Conservation (phyloP, 2,329 filamentous ascomycete genomes). For the Botrytis paeoniae region DNA sequence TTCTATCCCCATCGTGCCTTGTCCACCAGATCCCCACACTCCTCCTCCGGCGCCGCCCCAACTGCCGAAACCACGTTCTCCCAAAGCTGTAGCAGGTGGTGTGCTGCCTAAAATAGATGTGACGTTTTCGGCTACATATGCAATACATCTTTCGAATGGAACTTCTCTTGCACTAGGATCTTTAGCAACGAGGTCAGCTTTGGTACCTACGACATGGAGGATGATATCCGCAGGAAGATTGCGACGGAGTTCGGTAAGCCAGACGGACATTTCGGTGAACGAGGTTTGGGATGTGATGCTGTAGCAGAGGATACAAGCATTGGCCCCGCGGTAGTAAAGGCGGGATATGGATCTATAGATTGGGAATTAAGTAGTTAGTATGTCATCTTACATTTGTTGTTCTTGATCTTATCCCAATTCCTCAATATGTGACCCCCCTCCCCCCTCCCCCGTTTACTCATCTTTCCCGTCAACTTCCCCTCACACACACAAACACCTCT, state of each 20-base stretch:
- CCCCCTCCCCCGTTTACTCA: not conserved
- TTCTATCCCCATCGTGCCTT: slow-evolving; percentile 37
- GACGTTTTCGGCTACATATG: slow-evolving; percentile 89
- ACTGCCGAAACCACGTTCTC: slow-evolving; percentile 20
- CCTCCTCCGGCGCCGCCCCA: slow-evolving; percentile 5
- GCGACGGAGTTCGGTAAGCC: slow-evolving; percentile 79
- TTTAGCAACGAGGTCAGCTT: slow-evolving; percentile 83
- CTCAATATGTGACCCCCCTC: not conserved
- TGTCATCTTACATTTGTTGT: not conserved
- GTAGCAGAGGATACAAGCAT: slow-evolving; percentile 92
- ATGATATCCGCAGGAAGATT: slow-evolving; percentile 73
- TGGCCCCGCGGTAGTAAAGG: slow-evolving; percentile 93
- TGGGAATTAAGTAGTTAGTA: not conserved
- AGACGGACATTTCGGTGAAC: slow-evolving; percentile 88
- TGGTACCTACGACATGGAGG: slow-evolving; percentile 92
- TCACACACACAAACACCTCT: not conserved
- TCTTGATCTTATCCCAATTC: not conserved
- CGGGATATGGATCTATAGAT: slow-evolving; percentile 69
- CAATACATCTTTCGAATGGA: slow-evolving; percentile 92
- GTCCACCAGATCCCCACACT: slow-evolving; percentile 13
- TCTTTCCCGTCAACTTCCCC: not conserved
- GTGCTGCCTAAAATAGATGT: slow-evolving; percentile 67
- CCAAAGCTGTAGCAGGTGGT: slow-evolving; percentile 61
- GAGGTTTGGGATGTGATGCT: slow-evolving; percentile 83
- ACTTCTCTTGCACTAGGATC: slow-evolving; percentile 79